These are phyloP conservation scores for Aspergillus cejpii DNA, from an alignment of 2,329 filamentous ascomycete species.

Conservation along the genomic window DNA sequence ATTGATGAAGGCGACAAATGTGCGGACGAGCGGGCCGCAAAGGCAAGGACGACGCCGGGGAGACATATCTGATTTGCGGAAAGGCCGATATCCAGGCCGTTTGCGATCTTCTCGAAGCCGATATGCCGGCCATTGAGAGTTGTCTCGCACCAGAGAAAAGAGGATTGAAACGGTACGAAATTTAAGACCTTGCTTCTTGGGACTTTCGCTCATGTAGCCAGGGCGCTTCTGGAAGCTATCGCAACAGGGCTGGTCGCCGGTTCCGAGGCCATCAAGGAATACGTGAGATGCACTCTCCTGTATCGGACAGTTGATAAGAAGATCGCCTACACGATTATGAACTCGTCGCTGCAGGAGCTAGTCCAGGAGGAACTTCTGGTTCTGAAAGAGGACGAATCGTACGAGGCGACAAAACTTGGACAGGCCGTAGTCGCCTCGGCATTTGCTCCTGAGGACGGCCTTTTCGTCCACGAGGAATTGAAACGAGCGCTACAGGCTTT, in stretches of 20 bases:
- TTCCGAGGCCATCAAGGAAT: constrained; percentile 58
- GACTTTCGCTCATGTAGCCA: constrained; percentile 25
- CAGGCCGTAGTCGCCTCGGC: constrained; percentile 66
- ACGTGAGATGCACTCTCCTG: constrained; percentile 61
- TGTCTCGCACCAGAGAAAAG: constrained; percentile 61
- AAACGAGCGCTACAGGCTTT: constrained; percentile 62
- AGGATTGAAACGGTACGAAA: constrained; percentile 56
- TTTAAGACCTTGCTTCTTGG: neutral
- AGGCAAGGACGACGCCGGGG: constrained; percentile 69
- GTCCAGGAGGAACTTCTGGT: constrained; percentile 51
- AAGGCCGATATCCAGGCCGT: constrained; percentile 63
- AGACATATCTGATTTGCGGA: constrained; percentile 70
- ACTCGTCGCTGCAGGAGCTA: constrained; percentile 55
- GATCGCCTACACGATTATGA: constrained; percentile 49
- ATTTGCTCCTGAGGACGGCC: constrained; percentile 65
- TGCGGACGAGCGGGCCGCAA: constrained; percentile 69
- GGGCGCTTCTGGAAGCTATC: constrained; percentile 65
- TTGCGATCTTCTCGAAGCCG: constrained; percentile 63
- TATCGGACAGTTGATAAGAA: constrained; percentile 50
- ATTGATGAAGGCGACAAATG: constrained; percentile 59
- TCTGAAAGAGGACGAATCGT: constrained; percentile 47
- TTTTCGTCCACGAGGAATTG: constrained; percentile 66
- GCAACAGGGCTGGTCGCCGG: constrained; percentile 62
- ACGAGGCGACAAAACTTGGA: constrained; percentile 58
- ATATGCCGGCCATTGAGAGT: constrained; percentile 63